A percentile compares a stretch with the other conserved stretches of the same genome.
phyloP scores from a whole-genome alignment of 805 yeast species.

The Candida endomychidarum region DNA sequence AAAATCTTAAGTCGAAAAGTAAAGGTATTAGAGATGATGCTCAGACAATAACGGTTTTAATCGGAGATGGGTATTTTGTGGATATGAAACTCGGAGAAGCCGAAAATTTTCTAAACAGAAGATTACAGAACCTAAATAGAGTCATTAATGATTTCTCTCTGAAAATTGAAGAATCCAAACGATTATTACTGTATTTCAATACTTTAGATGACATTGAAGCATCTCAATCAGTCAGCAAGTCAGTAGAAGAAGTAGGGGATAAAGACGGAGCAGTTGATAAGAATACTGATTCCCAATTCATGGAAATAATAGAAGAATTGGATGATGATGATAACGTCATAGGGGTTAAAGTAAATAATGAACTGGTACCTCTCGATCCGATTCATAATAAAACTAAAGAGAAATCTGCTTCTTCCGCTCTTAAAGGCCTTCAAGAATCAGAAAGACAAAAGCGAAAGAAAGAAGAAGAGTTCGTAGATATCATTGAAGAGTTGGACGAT shows the following conservation, averaged over 20 bases:
- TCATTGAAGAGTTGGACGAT: slow-evolving; percentile 75
- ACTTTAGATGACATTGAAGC: slow-evolving; percentile 21
- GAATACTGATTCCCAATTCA: slow-evolving; percentile 48
- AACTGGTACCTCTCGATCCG: neutral
- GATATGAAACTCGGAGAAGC: slow-evolving; percentile 33
- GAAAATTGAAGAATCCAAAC: slow-evolving; percentile 32
- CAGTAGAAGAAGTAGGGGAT: slow-evolving; percentile 20
- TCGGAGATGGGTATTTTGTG: slow-evolving; percentile 44
- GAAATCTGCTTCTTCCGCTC: too few relatives aligned
- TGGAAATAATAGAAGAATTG: slow-evolving; percentile 77
- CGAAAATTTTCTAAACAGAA: slow-evolving; percentile 22
- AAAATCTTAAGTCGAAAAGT: neutral
- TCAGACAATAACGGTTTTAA: slow-evolving; percentile 19
- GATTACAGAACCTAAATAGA: slow-evolving; percentile 22
- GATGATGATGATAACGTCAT: slow-evolving; percentile 82
- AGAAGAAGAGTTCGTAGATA: slow-evolving; percentile 56
- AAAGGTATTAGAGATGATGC: neutral
- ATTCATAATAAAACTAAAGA: too few relatives aligned
- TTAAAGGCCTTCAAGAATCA: too few relatives aligned
- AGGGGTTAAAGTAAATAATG: slow-evolving; percentile 39
- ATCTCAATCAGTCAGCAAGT: slow-evolving; percentile 19
- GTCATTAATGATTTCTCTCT: slow-evolving; percentile 41
- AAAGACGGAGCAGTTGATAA: slow-evolving; percentile 7
- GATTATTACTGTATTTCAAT: slow-evolving; percentile 3
- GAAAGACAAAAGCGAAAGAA: neutral